A percentile compares a stretch with the other conserved stretches of the same genome.
Evolutionary conservation across 495 filamentous ascomycete species (phyloP).

Genomic region (Penicillium alfredii): DNA sequence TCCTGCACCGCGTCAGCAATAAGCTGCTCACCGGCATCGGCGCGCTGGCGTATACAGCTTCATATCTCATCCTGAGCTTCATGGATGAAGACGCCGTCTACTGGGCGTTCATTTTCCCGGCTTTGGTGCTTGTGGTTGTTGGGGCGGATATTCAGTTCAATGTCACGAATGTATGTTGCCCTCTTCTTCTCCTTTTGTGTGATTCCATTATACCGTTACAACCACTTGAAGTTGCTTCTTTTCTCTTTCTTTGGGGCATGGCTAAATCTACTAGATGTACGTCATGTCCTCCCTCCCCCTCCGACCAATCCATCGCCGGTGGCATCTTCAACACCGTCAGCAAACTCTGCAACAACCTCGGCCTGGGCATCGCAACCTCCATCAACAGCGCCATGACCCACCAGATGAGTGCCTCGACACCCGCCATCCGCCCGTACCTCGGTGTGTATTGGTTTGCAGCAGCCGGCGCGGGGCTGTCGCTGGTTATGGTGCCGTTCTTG

Average conservation of each 20-base stretch:
- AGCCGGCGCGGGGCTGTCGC: conserved; percentile 20
- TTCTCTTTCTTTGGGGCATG: too few relatives aligned
- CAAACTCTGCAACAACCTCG: conserved; percentile 29
- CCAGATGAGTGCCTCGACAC: conserved; percentile 13
- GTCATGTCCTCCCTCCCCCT: too few relatives aligned
- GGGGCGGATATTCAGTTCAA: conserved; percentile 57
- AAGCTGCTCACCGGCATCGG: conserved; percentile 41
- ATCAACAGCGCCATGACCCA: conserved; percentile 16
- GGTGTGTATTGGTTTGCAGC: conserved; percentile 29
- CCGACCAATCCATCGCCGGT: conserved; percentile 32
- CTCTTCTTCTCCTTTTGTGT: conserved; percentile 24
- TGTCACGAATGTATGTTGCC: conserved; percentile 49
- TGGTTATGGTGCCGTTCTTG: conserved; percentile 29
- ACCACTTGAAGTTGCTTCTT: too few relatives aligned
- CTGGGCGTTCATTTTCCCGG: conserved; percentile 52
- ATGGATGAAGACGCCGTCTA: conserved; percentile 44
- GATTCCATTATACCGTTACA: too few relatives aligned
- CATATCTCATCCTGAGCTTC: conserved; percentile 51
- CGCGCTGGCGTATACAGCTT: conserved; percentile 36
- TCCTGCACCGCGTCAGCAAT: conserved; percentile 50
- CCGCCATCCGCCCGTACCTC: conserved; percentile 24
- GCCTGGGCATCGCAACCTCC: conserved; percentile 29
- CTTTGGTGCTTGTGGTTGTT: conserved; percentile 44
- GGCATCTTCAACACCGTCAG: conserved; percentile 36
- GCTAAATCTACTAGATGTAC: too few relatives aligned